Base-by-base conservation (phyloP, 352 stramenopile species). In the Peronospora destructor region DNA sequence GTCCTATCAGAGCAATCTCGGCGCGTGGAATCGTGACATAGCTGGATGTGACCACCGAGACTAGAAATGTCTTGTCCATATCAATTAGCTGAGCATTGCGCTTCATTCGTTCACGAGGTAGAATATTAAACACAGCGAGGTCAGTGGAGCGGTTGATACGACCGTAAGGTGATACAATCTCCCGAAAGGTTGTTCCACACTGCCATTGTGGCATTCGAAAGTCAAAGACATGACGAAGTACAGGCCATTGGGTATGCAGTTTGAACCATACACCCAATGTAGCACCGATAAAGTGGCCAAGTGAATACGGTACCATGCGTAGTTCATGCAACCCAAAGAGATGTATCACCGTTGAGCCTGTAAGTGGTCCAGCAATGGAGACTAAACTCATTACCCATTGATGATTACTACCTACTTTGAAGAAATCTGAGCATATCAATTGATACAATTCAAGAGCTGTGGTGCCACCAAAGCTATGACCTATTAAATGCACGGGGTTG, bases 381-480 rank as follows among this genome's bases (percentile, higher is more conserved):
- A 73, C 49, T 17, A 88, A 58, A 54, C 70, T 84, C 8, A 48
- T 49, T 0, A 88, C 70, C 77, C 74, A 86, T 26, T 51, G 64
- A 41, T 73, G 45, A 45, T 69, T 59, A 19, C 56, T 82, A 7
- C 76, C 74, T n/a, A 85, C 61, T 6, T 45, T 34, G 34, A 88
- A 88, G 41, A 65, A 73, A 60, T 85, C 71, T 6, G 37, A 43
- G 33, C 70, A 81, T 4, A 88, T 28, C 33, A 86, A 38, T 61
- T 89, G 78, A 43, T 90, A 85, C 28, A 90, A 48, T 46, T 89
- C 76, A 23, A 90, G 61, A 21, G 76, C 76, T 3, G 76, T 85
- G 16, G 74, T 84, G 8, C 61, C 63, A 34, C 78, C 76, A 23
- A 83, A 73, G 47, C 76, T 87, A 54, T 90, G 79, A n/a, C 76